Conservation (phyloP, 2,329 filamentous ascomycete genomes). For the Passalora sequoiae region DNA sequence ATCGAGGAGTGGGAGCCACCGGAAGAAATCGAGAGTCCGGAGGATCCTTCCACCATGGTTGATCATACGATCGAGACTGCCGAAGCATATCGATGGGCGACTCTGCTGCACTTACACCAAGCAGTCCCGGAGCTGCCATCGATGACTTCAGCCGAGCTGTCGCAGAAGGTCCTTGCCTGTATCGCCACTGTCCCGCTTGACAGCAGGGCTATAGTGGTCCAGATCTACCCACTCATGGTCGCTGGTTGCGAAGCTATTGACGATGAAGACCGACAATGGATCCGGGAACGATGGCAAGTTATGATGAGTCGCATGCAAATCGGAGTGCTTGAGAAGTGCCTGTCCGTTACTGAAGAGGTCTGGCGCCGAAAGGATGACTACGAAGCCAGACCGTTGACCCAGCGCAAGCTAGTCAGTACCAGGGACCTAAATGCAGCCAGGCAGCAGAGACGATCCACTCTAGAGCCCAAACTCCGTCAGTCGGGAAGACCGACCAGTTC, state of each 20-base stretch:
- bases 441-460: constrained; percentile 20
- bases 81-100: constrained; percentile 63
- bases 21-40: constrained; percentile 53
- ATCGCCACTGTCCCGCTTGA: constrained; percentile 59
- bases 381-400: constrained; percentile 32
- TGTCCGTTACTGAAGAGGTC: constrained; percentile 61
- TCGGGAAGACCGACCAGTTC: constrained; percentile 13
- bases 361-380: constrained; percentile 59
- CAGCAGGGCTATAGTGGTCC: constrained; percentile 61
- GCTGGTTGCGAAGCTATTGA: constrained; percentile 60
- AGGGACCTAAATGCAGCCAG: constrained; percentile 31
- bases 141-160: constrained; percentile 52
- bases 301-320: constrained; percentile 61
- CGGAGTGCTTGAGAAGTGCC: constrained; percentile 61
- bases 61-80: constrained; percentile 63
- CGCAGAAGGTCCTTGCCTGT: constrained; percentile 57
- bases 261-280: constrained; percentile 59
- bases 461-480: constrained; percentile 4
- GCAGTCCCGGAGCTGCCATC: constrained; percentile 64
- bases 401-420: constrained; percentile 35
- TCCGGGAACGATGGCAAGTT: constrained; percentile 56
- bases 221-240: constrained; percentile 64
- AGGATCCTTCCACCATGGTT: constrained; percentile 59
- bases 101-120: constrained; percentile 61
- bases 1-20: constrained; percentile 60